Evolutionary conservation across 169 alveolate genomes (phyloP).

Genomic region (Eimeria sp.): DNA sequence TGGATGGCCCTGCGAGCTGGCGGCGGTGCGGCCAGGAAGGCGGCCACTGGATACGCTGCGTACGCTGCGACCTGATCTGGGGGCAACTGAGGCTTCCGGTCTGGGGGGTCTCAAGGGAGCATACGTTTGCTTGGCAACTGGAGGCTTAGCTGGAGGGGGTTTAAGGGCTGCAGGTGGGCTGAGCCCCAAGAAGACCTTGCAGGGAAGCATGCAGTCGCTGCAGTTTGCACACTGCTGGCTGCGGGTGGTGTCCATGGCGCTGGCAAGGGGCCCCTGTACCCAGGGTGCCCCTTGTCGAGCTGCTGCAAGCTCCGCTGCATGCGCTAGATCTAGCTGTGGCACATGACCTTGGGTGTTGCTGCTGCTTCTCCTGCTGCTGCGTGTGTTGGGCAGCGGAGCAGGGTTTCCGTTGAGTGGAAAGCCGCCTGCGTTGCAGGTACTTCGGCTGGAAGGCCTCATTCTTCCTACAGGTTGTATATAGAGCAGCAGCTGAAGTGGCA

Average conservation of each 20-base stretch:
- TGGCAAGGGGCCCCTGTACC: slow-evolving; percentile 6
- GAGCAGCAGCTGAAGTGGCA: not conserved
- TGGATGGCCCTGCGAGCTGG: slow-evolving; percentile 25
- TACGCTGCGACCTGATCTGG: slow-evolving; percentile 39
- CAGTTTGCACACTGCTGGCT: slow-evolving; percentile 48
- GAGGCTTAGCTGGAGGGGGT: not conserved
- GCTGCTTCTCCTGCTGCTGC: slow-evolving; percentile 8
- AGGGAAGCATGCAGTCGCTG: slow-evolving; percentile 67
- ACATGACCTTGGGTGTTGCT: not conserved
- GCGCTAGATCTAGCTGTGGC: slow-evolving; percentile 26
- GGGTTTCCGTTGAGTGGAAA: slow-evolving; percentile 17
- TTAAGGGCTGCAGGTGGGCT: not conserved
- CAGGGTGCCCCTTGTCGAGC: slow-evolving; percentile 1
- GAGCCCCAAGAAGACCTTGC: slow-evolving; percentile 40
- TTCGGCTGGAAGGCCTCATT: slow-evolving; percentile 28
- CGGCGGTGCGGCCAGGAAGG: slow-evolving; percentile 12
- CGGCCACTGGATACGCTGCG: slow-evolving; percentile 29
- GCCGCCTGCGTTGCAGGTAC: slow-evolving; percentile 19
- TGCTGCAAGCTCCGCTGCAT: slow-evolving; percentile 16
- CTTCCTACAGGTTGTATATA: not conserved
- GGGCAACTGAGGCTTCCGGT: not conserved
- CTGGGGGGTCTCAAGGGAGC: not conserved
- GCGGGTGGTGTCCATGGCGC: slow-evolving; percentile 51
- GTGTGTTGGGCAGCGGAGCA: not conserved
- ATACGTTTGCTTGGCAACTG: not conserved